Evolutionary conservation across 441 rosid species (phyloP).

Genomic region (Biscutella auriculata): DNA sequence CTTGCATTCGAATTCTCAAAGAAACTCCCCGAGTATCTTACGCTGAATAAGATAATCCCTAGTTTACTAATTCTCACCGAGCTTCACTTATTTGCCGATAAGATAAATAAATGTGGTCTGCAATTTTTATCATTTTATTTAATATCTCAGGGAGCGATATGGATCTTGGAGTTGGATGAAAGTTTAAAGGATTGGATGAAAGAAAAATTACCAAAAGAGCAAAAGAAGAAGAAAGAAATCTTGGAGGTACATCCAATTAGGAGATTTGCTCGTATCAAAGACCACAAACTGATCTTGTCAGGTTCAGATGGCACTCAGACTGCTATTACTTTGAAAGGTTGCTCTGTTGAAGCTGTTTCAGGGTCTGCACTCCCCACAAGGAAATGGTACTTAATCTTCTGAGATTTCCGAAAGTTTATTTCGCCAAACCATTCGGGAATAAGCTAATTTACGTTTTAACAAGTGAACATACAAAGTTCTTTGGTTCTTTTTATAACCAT

Average conservation of each 20-base stretch:
- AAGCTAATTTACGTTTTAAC: no score
- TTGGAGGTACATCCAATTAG: conserved; percentile 61
- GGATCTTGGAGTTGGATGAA: conserved; percentile 71
- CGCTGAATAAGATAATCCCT: background rate
- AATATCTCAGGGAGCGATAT: conserved; percentile 57
- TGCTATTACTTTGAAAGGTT: conserved; percentile 39
- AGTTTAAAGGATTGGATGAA: conserved; percentile 29
- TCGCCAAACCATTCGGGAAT: no score
- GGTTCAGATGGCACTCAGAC: conserved; percentile 38
- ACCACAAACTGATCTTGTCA: conserved; percentile 37
- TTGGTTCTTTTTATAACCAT: background rate
- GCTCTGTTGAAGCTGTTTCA: conserved; percentile 72
- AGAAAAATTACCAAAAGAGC: conserved; percentile 42
- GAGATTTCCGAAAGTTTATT: background rate
- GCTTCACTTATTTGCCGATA: background rate
- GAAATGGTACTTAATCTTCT: conserved; percentile 52
- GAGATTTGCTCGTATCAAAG: conserved; percentile 52
- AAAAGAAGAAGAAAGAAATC: conserved; percentile 45
- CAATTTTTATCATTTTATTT: background rate
- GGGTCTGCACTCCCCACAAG: conserved; percentile 49
- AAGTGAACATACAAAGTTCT: background rate
- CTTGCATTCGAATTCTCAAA: background rate
- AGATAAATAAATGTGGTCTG: background rate
- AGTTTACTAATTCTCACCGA: background rate
- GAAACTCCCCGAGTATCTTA: background rate